These are phyloP conservation scores for Miamiensis avidus DNA, from an alignment of 169 alveolate genomes.

Conservation along the genomic window DNA sequence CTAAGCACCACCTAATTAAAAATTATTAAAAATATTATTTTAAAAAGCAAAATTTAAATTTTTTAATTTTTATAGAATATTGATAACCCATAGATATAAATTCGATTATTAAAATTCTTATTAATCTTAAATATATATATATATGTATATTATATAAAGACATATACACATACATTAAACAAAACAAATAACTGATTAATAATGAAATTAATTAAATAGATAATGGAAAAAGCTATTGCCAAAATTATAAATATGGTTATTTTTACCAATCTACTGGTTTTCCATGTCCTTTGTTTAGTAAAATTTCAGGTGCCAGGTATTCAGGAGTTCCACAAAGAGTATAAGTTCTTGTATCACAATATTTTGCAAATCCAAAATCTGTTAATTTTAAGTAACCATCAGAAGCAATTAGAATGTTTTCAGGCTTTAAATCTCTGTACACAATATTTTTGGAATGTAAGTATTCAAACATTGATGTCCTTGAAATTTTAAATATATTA, in stretches of 20 bases:
- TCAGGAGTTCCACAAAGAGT: conserved; percentile 84
- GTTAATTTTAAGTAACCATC: conserved; percentile 77
- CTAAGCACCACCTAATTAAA: conserved; percentile 37
- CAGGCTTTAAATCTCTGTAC: conserved; percentile 97
- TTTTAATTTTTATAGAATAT: too few species aligned
- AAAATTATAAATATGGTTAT: background rate
- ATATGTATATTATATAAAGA: too few species aligned
- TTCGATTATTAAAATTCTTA: too few species aligned
- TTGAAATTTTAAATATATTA: too few species aligned
- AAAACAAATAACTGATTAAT: background rate
- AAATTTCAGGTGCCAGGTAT: conserved; percentile 80
- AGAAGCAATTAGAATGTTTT: conserved; percentile 81
- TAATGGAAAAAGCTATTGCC: background rate
- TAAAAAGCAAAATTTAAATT: too few species aligned
- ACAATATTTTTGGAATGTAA: conserved; percentile 93
- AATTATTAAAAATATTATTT: too few species aligned
- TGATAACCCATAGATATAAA: too few species aligned
- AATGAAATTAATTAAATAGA: background rate
- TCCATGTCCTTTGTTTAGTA: conserved; percentile 75
- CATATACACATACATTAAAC: too few species aligned
- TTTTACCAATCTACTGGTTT: conserved; percentile 72
- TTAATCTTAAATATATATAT: too few species aligned
- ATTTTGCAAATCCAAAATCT: conserved; percentile 81
- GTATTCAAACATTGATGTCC: conserved; percentile 89
- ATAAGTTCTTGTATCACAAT: conserved; percentile 69